phyloP scores from a whole-genome alignment of 331 rosid species.

The Prunus yedoensis region DNA sequence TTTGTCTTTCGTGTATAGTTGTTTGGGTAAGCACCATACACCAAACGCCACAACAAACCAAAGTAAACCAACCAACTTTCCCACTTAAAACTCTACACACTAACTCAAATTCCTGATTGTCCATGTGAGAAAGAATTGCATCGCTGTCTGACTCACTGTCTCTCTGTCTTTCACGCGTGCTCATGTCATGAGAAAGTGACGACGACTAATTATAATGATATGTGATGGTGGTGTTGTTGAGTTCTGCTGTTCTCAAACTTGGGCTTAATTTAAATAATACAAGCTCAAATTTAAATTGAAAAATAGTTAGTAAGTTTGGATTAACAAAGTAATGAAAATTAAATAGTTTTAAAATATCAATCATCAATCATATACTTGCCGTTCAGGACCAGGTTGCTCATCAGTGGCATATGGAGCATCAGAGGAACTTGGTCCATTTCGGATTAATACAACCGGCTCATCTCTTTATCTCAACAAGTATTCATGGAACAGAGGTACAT shows the following conservation, averaged over 20 bases:
- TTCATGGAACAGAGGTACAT: slow-evolving; percentile 75
- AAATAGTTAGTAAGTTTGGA: too few relatives aligned
- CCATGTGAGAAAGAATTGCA: not conserved
- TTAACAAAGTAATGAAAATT: too few relatives aligned
- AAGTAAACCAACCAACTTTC: slow-evolving; percentile 24
- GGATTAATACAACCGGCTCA: slow-evolving; percentile 54
- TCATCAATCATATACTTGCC: too few relatives aligned
- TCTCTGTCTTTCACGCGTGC: not conserved
- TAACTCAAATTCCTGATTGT: not conserved
- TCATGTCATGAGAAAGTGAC: not conserved
- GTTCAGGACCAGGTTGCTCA: slow-evolving; percentile 92
- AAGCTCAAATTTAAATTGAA: too few relatives aligned
- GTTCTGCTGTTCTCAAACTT: not conserved
- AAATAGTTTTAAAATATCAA: too few relatives aligned
- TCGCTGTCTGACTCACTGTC: not conserved
- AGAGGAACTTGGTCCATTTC: slow-evolving; percentile 90
- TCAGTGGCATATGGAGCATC: slow-evolving; percentile 92
- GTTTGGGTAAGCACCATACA: not conserved
- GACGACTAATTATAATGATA: too few relatives aligned
- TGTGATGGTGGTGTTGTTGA: not conserved
- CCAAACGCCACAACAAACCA: slow-evolving; percentile 10
- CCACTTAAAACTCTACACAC: not conserved
- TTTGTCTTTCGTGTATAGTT: slow-evolving; percentile 13
- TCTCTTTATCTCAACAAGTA: slow-evolving; percentile 64
- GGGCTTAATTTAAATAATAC: too few relatives aligned